Evolutionary conservation across 768 basidiomycete species (phyloP).

Genomic region (Mrakia blollopis): DNA sequence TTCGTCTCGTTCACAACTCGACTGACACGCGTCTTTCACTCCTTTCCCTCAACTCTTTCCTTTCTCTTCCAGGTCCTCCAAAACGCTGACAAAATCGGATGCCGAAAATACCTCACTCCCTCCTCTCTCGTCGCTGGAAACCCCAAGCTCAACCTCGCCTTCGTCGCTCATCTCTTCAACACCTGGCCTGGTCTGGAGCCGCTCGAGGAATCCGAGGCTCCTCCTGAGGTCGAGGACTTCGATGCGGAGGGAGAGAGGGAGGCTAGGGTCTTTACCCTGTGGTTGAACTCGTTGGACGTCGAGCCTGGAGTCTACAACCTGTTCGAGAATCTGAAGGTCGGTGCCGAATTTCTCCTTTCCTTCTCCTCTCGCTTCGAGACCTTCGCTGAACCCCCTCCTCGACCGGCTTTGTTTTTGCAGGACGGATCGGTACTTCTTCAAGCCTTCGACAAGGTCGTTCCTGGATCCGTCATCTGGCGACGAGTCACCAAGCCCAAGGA

Average conservation of each 20-base stretch:
- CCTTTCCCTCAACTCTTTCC: not conserved
- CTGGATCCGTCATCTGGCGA: constrained; percentile 89
- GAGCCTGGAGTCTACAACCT: constrained; percentile 94
- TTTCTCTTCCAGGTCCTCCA: constrained; percentile 60
- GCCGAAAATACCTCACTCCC: constrained; percentile 90
- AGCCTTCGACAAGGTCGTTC: constrained; percentile 92
- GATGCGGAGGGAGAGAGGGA: constrained; percentile 98
- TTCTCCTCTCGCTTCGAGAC: not conserved
- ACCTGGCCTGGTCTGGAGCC: constrained; percentile 92
- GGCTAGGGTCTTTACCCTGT: constrained; percentile 93
- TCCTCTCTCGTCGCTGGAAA: constrained; percentile 89
- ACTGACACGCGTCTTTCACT: not conserved
- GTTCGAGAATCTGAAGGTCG: constrained; percentile 84
- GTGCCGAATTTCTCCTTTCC: constrained; percentile 10
- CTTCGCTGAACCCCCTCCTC: not conserved
- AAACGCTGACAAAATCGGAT: constrained; percentile 89
- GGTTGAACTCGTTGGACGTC: constrained; percentile 95
- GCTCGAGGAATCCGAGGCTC: constrained; percentile 83
- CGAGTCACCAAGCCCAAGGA: constrained; percentile 90
- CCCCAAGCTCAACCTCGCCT: constrained; percentile 86
- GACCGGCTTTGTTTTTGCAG: constrained; percentile 33
- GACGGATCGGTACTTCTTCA: constrained; percentile 85
- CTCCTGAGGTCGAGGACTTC: constrained; percentile 90
- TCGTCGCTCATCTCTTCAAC: constrained; percentile 98
- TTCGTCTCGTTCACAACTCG: not conserved